A percentile compares a stretch with the other conserved stretches of the same genome.
Conservation (phyloP, 2,329 filamentous ascomycete genomes). For the Colletotrichum orchidophilum region DNA sequence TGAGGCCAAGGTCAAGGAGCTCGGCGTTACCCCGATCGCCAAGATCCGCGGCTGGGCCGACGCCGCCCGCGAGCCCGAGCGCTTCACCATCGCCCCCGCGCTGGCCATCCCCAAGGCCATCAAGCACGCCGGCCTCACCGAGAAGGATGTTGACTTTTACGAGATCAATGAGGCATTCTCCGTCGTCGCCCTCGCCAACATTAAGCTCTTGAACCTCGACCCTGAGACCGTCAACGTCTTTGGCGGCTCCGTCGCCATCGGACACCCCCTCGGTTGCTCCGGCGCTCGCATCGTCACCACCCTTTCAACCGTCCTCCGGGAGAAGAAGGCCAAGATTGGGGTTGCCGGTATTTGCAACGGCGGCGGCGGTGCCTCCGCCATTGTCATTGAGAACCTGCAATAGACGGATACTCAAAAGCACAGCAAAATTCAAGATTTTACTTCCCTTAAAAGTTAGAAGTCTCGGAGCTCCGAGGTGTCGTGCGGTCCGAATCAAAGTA, state of each 20-base stretch:
- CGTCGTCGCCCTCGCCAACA: conserved; percentile 94
- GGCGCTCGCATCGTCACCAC: conserved; percentile 95
- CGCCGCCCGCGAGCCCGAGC: conserved; percentile 88
- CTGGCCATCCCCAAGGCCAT: conserved; percentile 97
- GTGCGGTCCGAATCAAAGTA: not conserved
- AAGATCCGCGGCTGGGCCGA: conserved; percentile 99
- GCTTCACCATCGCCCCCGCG: conserved; percentile 94
- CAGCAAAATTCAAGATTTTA: not conserved
- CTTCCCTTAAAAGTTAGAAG: not conserved
- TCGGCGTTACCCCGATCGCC: conserved; percentile 89
- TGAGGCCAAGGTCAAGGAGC: conserved; percentile 91
- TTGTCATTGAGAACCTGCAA: conserved; percentile 84
- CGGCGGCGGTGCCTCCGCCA: conserved; percentile 91
- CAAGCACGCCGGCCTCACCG: conserved; percentile 87
- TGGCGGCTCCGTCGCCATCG: conserved; percentile 94
- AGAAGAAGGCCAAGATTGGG: conserved; percentile 94
- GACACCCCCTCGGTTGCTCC: conserved; percentile 92
- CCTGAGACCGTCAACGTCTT: conserved; percentile 94
- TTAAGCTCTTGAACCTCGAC: conserved; percentile 84
- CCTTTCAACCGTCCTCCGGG: conserved; percentile 84
- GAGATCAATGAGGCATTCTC: conserved; percentile 99
- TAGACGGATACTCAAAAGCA: conserved; percentile 41
- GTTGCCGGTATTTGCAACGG: conserved; percentile 98
- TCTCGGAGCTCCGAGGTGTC: conserved; percentile 21
- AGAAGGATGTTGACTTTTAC: conserved; percentile 86